These are phyloP conservation scores for Pleurotus tuber-regium DNA, from an alignment of 768 basidiomycete species.

Conservation along the genomic window DNA sequence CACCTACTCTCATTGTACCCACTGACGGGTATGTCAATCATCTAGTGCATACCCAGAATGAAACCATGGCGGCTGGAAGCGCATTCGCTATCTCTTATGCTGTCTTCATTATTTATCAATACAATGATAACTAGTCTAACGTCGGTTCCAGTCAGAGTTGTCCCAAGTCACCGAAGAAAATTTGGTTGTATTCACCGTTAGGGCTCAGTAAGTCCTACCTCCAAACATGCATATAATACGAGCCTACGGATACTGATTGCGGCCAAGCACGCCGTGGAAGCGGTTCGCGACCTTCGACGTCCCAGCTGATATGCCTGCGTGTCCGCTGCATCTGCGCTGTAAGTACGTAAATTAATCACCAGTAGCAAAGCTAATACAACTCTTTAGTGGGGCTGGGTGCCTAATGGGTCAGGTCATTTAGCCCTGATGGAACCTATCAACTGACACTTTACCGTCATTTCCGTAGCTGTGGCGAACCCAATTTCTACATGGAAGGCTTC, in stretches of 20 bases:
- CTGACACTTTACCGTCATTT: neutral
- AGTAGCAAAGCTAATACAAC: neutral
- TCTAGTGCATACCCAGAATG: constrained; percentile 29
- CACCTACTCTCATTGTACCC: too few species aligned
- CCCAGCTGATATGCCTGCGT: constrained; percentile 16
- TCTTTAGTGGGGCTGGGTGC: constrained; percentile 20
- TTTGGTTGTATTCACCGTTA: neutral
- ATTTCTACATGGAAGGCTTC: constrained; percentile 28
- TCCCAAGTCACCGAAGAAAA: neutral
- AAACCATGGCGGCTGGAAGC: constrained; percentile 29
- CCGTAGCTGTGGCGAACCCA: constrained; percentile 22
- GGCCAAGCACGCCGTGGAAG: constrained; percentile 2
- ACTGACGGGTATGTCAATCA: too few species aligned
- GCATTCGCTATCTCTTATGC: constrained; percentile 31
- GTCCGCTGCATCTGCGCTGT: constrained; percentile 22
- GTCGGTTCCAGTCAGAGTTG: neutral
- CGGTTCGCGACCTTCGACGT: neutral
- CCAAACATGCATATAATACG: neutral
- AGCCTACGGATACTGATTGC: neutral
- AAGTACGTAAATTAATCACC: neutral
- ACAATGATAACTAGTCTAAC: neutral
- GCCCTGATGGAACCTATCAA: too few species aligned
- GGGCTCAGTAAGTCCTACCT: neutral
- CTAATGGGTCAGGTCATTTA: constrained; percentile 11
- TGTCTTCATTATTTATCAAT: constrained; percentile 11